Conservation (phyloP, 805 yeast genomes). For the Barnettozyma sucrosica region DNA sequence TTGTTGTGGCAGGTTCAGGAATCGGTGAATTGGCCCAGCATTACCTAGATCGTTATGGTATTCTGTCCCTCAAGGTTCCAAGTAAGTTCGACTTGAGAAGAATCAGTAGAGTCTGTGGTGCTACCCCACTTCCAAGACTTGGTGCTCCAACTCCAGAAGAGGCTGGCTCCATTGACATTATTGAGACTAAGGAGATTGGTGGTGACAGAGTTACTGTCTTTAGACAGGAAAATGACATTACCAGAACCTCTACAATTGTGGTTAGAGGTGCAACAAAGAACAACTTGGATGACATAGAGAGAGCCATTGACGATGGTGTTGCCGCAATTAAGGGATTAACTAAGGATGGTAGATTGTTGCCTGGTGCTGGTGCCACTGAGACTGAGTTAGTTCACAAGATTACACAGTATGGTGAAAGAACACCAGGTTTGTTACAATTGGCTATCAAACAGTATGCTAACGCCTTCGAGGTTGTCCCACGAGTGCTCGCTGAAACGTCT, state of each 20-base stretch:
- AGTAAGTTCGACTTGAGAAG: slow-evolving; percentile 93
- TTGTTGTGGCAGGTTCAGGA: slow-evolving; percentile 90
- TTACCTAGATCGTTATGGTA: slow-evolving; percentile 80
- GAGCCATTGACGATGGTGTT: slow-evolving; percentile 97
- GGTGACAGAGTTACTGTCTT: slow-evolving; percentile 95
- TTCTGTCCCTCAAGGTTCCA: slow-evolving; percentile 83
- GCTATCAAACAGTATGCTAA: slow-evolving; percentile 92
- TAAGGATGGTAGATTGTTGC: slow-evolving; percentile 72
- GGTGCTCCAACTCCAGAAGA: slow-evolving; percentile 96
- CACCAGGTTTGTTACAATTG: slow-evolving; percentile 88
- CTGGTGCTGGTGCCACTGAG: slow-evolving; percentile 97
- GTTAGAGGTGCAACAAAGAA: slow-evolving; percentile 96
- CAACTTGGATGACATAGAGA: slow-evolving; percentile 87
- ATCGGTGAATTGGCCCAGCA: slow-evolving; percentile 92
- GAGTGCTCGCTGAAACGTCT: slow-evolving; percentile 89
- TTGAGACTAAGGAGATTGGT: slow-evolving; percentile 91
- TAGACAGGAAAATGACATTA: slow-evolving; percentile 58
- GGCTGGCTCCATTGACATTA: slow-evolving; percentile 80
- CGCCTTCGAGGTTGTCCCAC: slow-evolving; percentile 91
- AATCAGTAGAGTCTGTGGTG: slow-evolving; percentile 93
- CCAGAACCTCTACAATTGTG: slow-evolving; percentile 88
- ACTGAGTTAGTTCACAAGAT: slow-evolving; percentile 77
- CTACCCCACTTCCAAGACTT: slow-evolving; percentile 88
- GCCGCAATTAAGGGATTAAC: slow-evolving; percentile 84
- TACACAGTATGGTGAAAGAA: slow-evolving; percentile 82